phyloP scores from a whole-genome alignment of 495 filamentous ascomycete genomes.

The Trichoderma erinaceum region DNA sequence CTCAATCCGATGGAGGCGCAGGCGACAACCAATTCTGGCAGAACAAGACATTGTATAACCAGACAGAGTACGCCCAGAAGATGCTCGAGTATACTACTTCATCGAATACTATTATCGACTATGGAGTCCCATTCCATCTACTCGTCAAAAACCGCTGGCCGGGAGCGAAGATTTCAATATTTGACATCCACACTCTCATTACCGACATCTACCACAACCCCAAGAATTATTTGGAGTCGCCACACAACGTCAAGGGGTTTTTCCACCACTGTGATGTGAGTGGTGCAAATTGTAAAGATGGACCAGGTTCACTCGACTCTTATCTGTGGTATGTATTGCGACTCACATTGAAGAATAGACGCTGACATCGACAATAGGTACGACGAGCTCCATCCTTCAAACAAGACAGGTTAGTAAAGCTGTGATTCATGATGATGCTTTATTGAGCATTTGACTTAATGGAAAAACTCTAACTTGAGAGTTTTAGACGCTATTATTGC shows the following conservation, averaged over 20 bases:
- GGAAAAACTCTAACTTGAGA: neutral
- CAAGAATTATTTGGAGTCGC: constrained; percentile 50
- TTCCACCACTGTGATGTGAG: constrained; percentile 45
- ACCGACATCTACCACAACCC: constrained; percentile 58
- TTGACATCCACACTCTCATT: constrained; percentile 58
- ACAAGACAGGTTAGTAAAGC: constrained; percentile 42
- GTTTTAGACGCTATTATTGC: neutral
- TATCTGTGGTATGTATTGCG: constrained; percentile 55
- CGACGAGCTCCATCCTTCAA: constrained; percentile 64
- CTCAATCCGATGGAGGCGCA: constrained; percentile 43
- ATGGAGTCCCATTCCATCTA: constrained; percentile 52
- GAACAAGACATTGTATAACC: constrained; percentile 43
- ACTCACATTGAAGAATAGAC: constrained; percentile 50
- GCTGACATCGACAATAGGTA: constrained; percentile 25
- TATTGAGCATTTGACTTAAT: neutral
- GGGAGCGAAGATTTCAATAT: constrained; percentile 54
- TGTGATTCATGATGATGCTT: neutral
- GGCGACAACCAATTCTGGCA: constrained; percentile 51
- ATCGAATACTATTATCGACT: constrained; percentile 57
- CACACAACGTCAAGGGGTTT: constrained; percentile 56
- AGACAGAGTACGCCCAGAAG: constrained; percentile 48
- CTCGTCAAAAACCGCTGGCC: constrained; percentile 49
- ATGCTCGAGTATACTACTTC: constrained; percentile 56
- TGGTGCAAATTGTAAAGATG: constrained; percentile 27
- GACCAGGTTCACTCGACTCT: constrained; percentile 29